Evolutionary conservation across 2,329 filamentous ascomycete genomes (phyloP), one percentile per base, ranked within the genome.

Genomic region (Lasiodiplodia hormozganensis): DNA sequence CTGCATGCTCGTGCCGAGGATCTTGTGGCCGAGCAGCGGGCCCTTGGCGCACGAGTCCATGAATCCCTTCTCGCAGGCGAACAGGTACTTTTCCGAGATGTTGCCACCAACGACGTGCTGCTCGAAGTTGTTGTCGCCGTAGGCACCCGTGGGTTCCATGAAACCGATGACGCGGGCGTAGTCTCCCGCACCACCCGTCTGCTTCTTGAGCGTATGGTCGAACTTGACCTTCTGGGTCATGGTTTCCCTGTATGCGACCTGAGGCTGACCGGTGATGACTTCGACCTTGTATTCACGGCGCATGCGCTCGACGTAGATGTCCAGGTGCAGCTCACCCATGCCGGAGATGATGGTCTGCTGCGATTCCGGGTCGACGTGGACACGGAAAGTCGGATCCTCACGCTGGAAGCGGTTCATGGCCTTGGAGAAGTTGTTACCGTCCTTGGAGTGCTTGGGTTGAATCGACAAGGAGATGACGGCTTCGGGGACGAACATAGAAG

Each of bases 351-450:
- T 97, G 58, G 95, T 98, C 84, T 99, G 93, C 77, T 97, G 92
- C 72, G 91, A 95, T 83, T 99, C 96, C 18, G 88, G 82, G 77
- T 99, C 96, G 75, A 97, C 94, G 75, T 93, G 91, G 47, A 99
- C 92, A 66, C 96, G 90, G 88, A 99, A 99, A 14, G 96, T 99
- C 3, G 96, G 96, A 76, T 99, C 96, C 82, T 99, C 96, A 71
- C 96, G 92, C 82, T 97, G 95, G 88, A 99, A 99, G 74, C 96
- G 92, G 80, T 95, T 96, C 90, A 99, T 98, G 73, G 96, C 96
- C 84, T 99, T 99, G 77, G 91, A 94, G 86, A 99, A 99, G 84
- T 96, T 96, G 78, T 93, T 89, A 69, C 91, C 90, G 76, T 99
- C 95, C 79, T 93, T 96, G 78, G 88, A 94, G 79, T 93, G 90